phyloP scores from a whole-genome alignment of 2,329 filamentous ascomycete species.

The Aspergillus unguis region DNA sequence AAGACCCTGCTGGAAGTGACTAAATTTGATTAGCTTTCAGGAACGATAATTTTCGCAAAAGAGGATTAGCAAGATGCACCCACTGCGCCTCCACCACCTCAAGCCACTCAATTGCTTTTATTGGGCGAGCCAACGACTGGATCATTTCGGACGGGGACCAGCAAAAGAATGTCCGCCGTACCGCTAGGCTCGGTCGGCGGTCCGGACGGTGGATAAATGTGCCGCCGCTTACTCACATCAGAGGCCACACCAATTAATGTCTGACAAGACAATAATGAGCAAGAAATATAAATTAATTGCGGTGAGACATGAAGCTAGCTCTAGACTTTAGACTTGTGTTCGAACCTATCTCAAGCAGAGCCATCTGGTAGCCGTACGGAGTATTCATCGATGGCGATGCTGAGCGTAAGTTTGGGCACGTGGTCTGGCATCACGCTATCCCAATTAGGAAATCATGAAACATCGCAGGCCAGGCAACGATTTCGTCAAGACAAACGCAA shows the following conservation, averaged over 20 bases:
- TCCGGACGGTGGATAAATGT: not conserved
- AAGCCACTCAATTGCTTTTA: not conserved
- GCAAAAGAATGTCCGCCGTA: not conserved
- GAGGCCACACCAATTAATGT: not conserved
- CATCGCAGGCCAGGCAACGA: constrained; percentile 2
- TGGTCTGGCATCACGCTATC: constrained; percentile 4
- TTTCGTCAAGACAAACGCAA: not conserved
- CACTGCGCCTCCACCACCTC: not conserved
- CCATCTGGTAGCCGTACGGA: not conserved
- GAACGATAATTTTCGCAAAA: not conserved
- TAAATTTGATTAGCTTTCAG: not conserved
- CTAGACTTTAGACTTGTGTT: not conserved
- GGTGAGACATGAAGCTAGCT: not conserved
- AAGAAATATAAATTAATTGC: not conserved
- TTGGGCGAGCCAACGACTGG: not conserved
- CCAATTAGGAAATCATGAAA: constrained; percentile 7
- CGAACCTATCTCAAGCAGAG: no score
- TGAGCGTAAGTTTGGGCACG: not conserved
- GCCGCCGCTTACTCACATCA: not conserved
- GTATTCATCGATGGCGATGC: not conserved
- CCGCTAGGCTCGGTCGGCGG: not conserved
- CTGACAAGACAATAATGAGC: not conserved
- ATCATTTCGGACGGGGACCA: not conserved
- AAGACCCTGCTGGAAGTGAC: not conserved
- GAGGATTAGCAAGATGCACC: not conserved